Conservation (phyloP, 2,329 filamentous ascomycete genomes). For the Knoxdaviesia capensis region DNA sequence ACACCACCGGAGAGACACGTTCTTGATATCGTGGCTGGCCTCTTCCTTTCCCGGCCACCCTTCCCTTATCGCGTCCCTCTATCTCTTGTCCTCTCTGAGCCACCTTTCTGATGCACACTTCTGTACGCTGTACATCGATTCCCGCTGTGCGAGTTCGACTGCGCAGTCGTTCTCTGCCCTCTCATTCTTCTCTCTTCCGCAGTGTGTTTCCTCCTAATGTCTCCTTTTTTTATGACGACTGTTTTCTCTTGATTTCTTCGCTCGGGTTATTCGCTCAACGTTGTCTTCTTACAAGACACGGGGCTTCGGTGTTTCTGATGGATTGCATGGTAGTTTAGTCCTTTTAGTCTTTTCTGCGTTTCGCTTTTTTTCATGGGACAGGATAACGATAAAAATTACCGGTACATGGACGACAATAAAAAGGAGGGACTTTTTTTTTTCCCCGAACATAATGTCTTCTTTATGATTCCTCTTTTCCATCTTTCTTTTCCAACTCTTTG, state of each 20-base stretch:
- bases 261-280: not conserved
- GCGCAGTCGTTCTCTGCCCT: too few species aligned
- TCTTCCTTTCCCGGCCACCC: not conserved
- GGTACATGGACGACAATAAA: too few species aligned
- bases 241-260: constrained; percentile 3
- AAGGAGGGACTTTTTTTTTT: too few species aligned
- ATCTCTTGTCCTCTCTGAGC: not conserved
- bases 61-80: not conserved
- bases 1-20: not conserved
- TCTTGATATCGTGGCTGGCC: not conserved
- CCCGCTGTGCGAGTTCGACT: too few species aligned
- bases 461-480: too few species aligned
- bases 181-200: too few species aligned
- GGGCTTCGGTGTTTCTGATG: not conserved
- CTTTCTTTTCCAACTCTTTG: too few species aligned
- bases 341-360: not conserved
- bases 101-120: not conserved
- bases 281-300: not conserved
- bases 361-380: not conserved
- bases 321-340: not conserved
- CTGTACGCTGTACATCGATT: too few species aligned
- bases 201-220: not conserved
- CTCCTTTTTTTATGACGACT: constrained; percentile 1
- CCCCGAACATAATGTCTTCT: too few species aligned
- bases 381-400: not conserved